Base-by-base conservation (phyloP, 257 asterid genomes). In the Gentiana straminea region DNA sequence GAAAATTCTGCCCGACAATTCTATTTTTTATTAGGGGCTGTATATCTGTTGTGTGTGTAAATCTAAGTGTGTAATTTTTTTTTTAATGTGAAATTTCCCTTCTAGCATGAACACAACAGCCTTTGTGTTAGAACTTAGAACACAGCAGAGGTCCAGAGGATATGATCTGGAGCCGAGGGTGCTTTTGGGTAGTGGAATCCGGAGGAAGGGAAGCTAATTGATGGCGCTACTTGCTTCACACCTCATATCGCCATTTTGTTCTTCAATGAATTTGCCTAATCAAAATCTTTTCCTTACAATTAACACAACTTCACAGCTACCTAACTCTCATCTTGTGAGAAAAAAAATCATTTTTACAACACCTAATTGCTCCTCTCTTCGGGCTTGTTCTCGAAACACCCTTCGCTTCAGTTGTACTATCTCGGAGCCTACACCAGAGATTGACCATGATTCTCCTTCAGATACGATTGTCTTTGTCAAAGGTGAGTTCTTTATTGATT, bases 381-480 rank as follows among this genome's bases (percentile, higher is more conserved):
- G 45, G 51, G 12, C 64, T 12, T 32, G 51, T 10, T 35, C 47
- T 66, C 68, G 8, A 56, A 70, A 8, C 13, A 62, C 51, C 35
- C 54, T 52, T 51, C 57, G 57, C 64, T 6, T 73, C 70, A 62
- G 65, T 39, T 66, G 60, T 54, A 62, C 64, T 58, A 68, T 63
- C 73, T 64, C 63, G 63, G 67, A 57, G 70, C 60, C 74, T 64
- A 60, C 66, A 33, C 54, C 10, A 51, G 77, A 71, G 53, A 45
- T 60, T 51, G 66, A 63, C 8, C 33, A 63, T 12, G 71, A 8
- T 44, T 46, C 50, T 59, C 33, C 74, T 37, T 37, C 76, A 33
- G 66, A 39, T 15, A 57, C 59, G 46, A 60, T 75, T 50, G 52
- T 81, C 58, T 76, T 81, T 58, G 55, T 81, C 37, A 76, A 75